Base-by-base conservation (phyloP, 208 protist genomes). In the Trypanosoma cruzi region DNA sequence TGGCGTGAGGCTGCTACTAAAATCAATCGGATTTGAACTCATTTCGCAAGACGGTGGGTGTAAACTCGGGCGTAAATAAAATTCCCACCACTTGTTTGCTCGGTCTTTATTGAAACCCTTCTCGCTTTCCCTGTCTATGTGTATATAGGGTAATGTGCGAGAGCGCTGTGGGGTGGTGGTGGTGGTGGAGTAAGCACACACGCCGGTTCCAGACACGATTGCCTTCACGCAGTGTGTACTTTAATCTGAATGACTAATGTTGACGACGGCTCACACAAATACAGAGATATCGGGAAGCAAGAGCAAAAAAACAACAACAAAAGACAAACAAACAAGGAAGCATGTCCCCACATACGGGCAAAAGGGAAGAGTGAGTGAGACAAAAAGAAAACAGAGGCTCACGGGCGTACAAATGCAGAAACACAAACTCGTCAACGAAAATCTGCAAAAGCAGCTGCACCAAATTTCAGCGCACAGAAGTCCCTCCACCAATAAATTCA, bases 401-500 rank as follows among this genome's bases (percentile, higher is more conserved):
- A n/a, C n/a, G n/a, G n/a, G n/a, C n/a, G 24, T 54, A n/a, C 24
- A 54, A 22, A n/a, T 54, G 24, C 24, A 20, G 20, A 11, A 10
- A 1, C 24, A 29, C 24, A 54, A 31, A 54, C 49, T 2, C 4
- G 18, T 31, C 49, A 31, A 54, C 22, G n/a, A 54, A 44, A 3
- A 14, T 44, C 40, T 44, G 40, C 40, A 14, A 13, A 14, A 44
- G 40, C 40, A 4, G 3, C 11, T 1, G 11, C 40, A 52, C 4
- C 29, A 20, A 28, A 36, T 16, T 14, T 71, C 42, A 96, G 13
- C 92, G 86, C 1, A 97, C 82, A 14, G 89, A 95, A 4, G 93
- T 94, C 7, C 76, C 85, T n/a, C 90, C 87, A 10, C 79, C 89
- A 46, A 96, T 77, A 70, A 97, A 97, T 71, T 97, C 93, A 2